A percentile compares a stretch with the other conserved stretches of the same genome.
Conservation (phyloP, 2,329 filamentous ascomycete genomes). For the Diaporthe helianthi region DNA sequence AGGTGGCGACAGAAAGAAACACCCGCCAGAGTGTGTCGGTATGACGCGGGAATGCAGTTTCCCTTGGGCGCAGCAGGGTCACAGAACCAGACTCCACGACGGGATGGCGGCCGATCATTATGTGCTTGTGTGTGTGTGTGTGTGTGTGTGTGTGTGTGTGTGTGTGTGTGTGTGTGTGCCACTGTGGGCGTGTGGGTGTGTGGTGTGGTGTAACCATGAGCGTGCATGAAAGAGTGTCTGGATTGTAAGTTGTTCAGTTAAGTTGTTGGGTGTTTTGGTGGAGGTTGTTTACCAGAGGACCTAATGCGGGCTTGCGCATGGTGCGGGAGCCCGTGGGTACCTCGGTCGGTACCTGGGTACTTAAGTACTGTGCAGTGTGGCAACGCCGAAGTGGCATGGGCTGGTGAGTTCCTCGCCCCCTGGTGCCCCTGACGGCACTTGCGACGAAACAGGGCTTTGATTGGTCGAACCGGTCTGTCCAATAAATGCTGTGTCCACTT, state of each 20-base stretch:
- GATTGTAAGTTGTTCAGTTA: too few relatives aligned
- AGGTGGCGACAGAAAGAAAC: slow-evolving; percentile 21
- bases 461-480: slow-evolving; percentile 6
- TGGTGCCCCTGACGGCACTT: slow-evolving; percentile 31
- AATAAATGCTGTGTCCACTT: slow-evolving; percentile 29
- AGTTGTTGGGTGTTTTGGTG: background rate
- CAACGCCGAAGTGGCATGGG: slow-evolving; percentile 28
- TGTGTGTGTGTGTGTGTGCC: background rate
- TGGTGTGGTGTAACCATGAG: too few relatives aligned
- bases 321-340: background rate
- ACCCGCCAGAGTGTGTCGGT: slow-evolving; percentile 16
- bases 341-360: background rate
- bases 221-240: too few relatives aligned
- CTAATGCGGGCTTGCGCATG: background rate
- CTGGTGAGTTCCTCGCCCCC: slow-evolving; percentile 17
- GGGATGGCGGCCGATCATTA: background rate
- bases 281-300: background rate
- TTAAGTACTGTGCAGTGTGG: slow-evolving; percentile 30
- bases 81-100: slow-evolving; percentile 11
- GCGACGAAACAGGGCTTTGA: slow-evolving; percentile 17
- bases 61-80: slow-evolving; percentile 17
- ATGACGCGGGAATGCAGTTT: slow-evolving; percentile 23
- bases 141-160: background rate
- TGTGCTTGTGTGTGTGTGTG: background rate
- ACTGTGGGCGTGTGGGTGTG: background rate